Evolutionary conservation across 2,329 filamentous ascomycete genomes (phyloP).

Genomic region (Ascochyta koolunga): DNA sequence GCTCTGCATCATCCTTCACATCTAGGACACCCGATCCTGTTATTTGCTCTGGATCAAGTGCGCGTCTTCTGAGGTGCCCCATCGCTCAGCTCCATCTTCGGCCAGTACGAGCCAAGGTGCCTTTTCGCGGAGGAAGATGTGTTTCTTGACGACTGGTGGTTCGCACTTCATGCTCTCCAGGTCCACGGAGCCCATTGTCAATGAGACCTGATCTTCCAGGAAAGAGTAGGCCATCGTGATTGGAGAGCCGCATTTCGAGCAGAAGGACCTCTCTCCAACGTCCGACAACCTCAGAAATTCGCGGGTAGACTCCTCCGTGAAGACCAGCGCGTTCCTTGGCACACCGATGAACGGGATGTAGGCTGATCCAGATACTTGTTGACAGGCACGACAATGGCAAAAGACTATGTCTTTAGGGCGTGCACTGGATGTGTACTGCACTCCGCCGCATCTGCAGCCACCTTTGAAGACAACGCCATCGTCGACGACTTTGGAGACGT

Average conservation of each 20-base stretch:
- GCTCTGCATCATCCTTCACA: too few species aligned
- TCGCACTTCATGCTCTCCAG: conserved; percentile 45
- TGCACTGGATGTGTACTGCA: conserved; percentile 50
- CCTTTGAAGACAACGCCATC: conserved; percentile 44
- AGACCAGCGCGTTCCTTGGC: conserved; percentile 42
- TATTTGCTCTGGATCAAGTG: conserved; percentile 19
- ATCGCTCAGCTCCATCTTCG: conserved; percentile 37
- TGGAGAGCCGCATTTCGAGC: conserved; percentile 54
- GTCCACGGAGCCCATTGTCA: conserved; percentile 53
- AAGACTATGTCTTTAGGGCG: conserved; percentile 47
- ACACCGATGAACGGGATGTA: conserved; percentile 54
- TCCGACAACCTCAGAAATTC: conserved; percentile 48
- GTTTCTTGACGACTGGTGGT: conserved; percentile 38
- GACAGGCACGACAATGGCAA: conserved; percentile 59
- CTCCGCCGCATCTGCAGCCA: conserved; percentile 52
- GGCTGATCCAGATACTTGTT: conserved; percentile 54
- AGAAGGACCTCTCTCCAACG: conserved; percentile 53
- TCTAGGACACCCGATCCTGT: background rate
- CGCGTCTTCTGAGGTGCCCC: conserved; percentile 27
- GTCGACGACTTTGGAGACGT: conserved; percentile 12
- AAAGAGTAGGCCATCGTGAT: conserved; percentile 53
- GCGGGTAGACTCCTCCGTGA: conserved; percentile 36
- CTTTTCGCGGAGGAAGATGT: conserved; percentile 55
- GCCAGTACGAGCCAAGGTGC: conserved; percentile 38
- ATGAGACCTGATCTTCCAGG: conserved; percentile 35